Conservation (phyloP, 805 yeast genomes). For the Suhomyces tanzawaensis region DNA sequence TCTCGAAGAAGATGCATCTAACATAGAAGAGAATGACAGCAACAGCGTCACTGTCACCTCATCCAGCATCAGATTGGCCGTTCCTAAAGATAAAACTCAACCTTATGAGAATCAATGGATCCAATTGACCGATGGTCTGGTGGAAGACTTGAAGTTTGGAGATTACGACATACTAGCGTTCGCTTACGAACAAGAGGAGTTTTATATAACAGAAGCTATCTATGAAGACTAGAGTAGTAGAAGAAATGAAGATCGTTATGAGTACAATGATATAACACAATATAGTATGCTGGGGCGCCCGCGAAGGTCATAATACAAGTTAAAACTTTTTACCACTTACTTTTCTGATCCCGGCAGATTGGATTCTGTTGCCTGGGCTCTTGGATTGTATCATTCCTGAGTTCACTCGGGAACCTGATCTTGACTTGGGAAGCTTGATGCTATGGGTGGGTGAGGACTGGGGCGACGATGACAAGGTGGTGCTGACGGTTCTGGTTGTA, state of each 20-base stretch:
- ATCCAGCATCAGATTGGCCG: conserved; percentile 35
- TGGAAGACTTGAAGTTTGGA: conserved; percentile 29
- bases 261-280: not conserved
- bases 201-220: conserved; percentile 33
- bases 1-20: conserved; percentile 21
- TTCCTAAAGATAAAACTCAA: conserved; percentile 37
- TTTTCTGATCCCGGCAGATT: conserved; percentile 21
- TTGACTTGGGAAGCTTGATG: conserved; percentile 25
- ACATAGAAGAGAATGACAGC: conserved; percentile 10
- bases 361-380: conserved; percentile 14
- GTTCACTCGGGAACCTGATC: conserved; percentile 21
- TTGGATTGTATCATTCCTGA: conserved; percentile 15
- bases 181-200: conserved; percentile 34
- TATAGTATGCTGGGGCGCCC: not conserved
- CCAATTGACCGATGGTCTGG: conserved; percentile 23
- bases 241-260: not conserved
- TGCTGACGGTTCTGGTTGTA: conserved; percentile 50
- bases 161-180: conserved; percentile 47
- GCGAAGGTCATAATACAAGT: not conserved
- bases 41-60: too few relatives aligned
- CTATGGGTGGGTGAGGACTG: conserved; percentile 23
- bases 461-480: conserved; percentile 35
- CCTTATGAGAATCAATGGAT: conserved; percentile 39
- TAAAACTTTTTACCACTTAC: conserved; percentile 16
- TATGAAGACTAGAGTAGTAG: conserved; percentile 24